phyloP scores from a whole-genome alignment of 257 asterid species.

The Fraxinus pennsylvanica region DNA sequence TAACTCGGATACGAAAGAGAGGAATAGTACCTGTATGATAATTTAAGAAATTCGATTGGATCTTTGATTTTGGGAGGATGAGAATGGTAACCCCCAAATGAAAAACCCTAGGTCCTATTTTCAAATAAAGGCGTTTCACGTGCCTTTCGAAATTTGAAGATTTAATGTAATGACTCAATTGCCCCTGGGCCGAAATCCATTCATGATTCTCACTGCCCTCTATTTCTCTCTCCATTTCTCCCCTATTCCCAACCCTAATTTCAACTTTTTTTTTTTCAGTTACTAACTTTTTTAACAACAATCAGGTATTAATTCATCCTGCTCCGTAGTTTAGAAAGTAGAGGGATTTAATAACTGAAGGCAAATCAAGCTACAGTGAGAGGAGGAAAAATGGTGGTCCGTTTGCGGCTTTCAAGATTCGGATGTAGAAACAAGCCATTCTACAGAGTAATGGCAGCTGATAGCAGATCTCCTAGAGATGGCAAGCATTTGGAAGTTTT shows the following conservation, averaged over 20 bases:
- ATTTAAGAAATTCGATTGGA: not conserved
- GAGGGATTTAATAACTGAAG: not conserved
- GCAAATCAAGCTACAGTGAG: not conserved
- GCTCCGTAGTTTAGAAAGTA: not conserved
- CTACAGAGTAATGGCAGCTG: slow-evolving; percentile 94
- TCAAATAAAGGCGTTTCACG: not conserved
- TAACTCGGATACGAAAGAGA: not conserved
- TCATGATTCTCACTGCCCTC: not conserved
- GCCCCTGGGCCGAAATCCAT: not conserved
- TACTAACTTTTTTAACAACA: not conserved
- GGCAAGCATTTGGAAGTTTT: slow-evolving; percentile 95
- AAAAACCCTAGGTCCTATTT: not conserved
- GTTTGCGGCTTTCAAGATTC: slow-evolving; percentile 69
- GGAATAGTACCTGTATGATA: not conserved
- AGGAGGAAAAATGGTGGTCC: slow-evolving; percentile 62
- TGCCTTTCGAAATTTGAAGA: not conserved
- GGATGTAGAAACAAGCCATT: slow-evolving; percentile 88
- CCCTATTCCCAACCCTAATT: not conserved
- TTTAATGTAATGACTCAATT: not conserved
- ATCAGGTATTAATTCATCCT: not conserved
- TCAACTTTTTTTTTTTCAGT: too few relatives aligned
- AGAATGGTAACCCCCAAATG: not conserved
- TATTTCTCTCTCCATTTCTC: not conserved
- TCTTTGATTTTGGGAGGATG: not conserved
- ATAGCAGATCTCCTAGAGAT: slow-evolving; percentile 93